Evolutionary conservation across 257 asterid species (phyloP), one percentile per base, ranked within the genome.

Genomic region (Thymus mandschuricus): DNA sequence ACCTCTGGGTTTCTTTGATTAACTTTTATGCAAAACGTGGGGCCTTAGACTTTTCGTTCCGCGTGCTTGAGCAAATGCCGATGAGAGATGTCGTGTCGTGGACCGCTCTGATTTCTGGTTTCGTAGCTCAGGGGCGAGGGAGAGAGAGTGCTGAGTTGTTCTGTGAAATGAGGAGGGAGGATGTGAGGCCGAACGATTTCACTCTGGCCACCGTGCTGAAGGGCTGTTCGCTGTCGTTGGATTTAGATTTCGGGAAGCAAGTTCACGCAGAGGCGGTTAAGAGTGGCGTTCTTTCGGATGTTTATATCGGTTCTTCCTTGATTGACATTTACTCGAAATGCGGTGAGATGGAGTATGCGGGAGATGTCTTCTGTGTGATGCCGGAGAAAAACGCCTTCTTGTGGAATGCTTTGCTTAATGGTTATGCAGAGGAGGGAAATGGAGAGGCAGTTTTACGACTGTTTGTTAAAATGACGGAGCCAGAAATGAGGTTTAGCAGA

Each of bases 21-120:
- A 92, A 87, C 56, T 87, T 89, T 44, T 92, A 92, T 70, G 86
- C 85, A 13, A 89, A 92, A 70, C 89, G 93, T 57, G 85, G 93
- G 73, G 84, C 81, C 28, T 72, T 92, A 69, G 71, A 31, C 61
- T 60, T 28, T 45, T 88, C 86, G 0, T 51, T 76, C 31, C 59
- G 67, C 8, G 92, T 80, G 46, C 83, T 92, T 15, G 89, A 86
- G 72, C 73, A 85, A 67, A 85, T 86, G 87, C 85, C 87, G 0
- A 33, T 59, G 35, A 86, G 81, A 79, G 89, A 92, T 50, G 96
- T 86, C 66, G 94, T 89, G 49, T 73, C 89, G 0, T 92, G 98
- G 98, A 92, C 96, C 35, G 84, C 88, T 63, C 73, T 92, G 82
- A 85, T 92, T 72, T 81, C 94, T 1, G 98, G 98, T 35, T 89